Evolutionary conservation across 495 filamentous ascomycete genomes (phyloP).

Genomic region (Aspergillus biplanus): DNA sequence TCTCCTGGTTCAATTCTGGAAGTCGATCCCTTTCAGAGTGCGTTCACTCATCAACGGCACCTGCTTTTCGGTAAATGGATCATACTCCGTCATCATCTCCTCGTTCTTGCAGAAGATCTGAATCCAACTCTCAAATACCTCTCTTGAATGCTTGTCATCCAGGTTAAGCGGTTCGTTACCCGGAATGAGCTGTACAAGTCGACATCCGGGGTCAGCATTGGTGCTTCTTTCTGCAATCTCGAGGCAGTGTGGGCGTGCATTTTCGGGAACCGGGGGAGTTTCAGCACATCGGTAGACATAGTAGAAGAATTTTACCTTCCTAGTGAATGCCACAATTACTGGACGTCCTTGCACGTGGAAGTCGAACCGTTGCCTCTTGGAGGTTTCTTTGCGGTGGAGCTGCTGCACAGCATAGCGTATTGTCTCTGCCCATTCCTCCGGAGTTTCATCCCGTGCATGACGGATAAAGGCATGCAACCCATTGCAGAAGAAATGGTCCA

Average conservation of each 20-base stretch:
- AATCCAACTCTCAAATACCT: constrained; percentile 20
- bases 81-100: constrained; percentile 5
- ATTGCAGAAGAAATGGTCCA: constrained; percentile 13
- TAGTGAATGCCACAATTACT: constrained; percentile 22
- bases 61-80: constrained; percentile 19
- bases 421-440: constrained; percentile 23
- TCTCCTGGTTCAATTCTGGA: no score
- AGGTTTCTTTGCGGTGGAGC: constrained; percentile 9
- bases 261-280: background rate
- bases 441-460: constrained; percentile 18
- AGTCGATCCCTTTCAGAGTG: no score
- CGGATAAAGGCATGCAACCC: constrained; percentile 21
- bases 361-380: background rate
- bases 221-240: constrained; percentile 17
- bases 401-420: constrained; percentile 11
- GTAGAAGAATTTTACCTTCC: constrained; percentile 24
- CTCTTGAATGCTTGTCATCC: constrained; percentile 4
- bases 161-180: constrained; percentile 17
- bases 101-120: background rate
- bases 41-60: background rate
- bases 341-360: constrained; percentile 4
- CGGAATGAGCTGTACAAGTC: constrained; percentile 22
- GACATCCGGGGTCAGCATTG: constrained; percentile 16
- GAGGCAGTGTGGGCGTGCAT: constrained; percentile 4
- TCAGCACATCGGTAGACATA: constrained; percentile 17